Conservation (phyloP, 1,284 basidiomycete genomes). For the Sanghuangporus weigelae region DNA sequence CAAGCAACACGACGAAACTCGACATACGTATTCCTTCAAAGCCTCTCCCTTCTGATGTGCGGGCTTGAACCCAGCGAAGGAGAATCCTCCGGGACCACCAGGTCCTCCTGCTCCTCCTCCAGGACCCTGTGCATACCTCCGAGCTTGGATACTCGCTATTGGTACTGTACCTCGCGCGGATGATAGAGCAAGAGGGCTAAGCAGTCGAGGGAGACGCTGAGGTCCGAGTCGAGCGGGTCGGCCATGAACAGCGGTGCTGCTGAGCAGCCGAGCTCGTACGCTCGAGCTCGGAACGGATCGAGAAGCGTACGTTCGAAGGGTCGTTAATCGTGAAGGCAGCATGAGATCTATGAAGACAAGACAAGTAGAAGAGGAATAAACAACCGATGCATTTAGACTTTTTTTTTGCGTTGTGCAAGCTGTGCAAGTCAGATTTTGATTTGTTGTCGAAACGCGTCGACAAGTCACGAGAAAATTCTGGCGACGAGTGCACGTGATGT, state of each 20-base stretch:
- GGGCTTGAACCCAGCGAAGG: slow-evolving; percentile 57
- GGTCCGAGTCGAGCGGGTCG: neutral
- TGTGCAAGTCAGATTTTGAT: too few relatives aligned
- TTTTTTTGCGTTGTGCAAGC: too few relatives aligned
- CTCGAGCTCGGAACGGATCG: neutral
- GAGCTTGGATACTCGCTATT: slow-evolving; percentile 2
- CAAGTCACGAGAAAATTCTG: too few relatives aligned
- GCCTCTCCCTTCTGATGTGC: slow-evolving; percentile 73
- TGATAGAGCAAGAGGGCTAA: neutral
- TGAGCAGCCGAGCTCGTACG: neutral
- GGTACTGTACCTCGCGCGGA: neutral
- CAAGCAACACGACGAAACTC: neutral
- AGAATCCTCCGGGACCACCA: slow-evolving; percentile 39
- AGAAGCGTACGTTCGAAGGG: too few relatives aligned
- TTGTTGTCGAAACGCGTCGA: too few relatives aligned
- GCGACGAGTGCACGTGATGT: too few relatives aligned
- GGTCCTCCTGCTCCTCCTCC: slow-evolving; percentile 29
- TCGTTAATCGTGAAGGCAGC: too few relatives aligned
- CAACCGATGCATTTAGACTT: too few relatives aligned
- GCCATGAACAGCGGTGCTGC: neutral
- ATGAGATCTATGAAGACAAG: too few relatives aligned
- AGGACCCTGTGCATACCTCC: slow-evolving; percentile 31
- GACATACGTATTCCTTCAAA: slow-evolving; percentile 75
- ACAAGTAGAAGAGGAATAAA: too few relatives aligned
- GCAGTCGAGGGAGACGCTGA: neutral